Evolutionary conservation across 768 basidiomycete genomes (phyloP), one percentile per base, ranked within the genome.

Genomic region (Xerocomellus intermedius): DNA sequence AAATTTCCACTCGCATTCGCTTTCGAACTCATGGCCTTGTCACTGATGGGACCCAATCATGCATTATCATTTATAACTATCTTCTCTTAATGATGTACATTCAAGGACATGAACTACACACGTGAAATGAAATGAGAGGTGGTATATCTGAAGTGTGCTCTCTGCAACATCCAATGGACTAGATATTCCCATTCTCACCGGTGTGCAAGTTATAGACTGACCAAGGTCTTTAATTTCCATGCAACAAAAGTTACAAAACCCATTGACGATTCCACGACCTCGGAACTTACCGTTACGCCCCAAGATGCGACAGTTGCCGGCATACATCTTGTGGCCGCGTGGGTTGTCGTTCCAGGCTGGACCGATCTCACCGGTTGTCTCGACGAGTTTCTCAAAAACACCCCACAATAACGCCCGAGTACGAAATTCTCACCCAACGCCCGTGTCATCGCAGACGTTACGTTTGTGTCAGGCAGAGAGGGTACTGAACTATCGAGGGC

Each of bases 61-160:
- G 68, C 68, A 68, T 66, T 54, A 56, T 60, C 60, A 65, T 59
- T 50, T 69, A 69, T 56, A 57, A 58, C 54, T 66, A 66, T 59
- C 45, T 57, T 58, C 56, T 47, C 54, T 41, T 69, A 69, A 69
- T 67, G 43, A 59, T 50, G 52, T 57, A 68, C 57, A 57, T 55
- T 56, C 39, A 10, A 54, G 52, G 26, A 44, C 47, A 45, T 30
- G 50, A 54, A 48, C 4, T 36, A 37, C 28, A n/a, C 39, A 36
- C 16, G 28, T 52, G 46, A 52, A 28, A 42, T 19, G 21, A 42
- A 8, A 44, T 44, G 10, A n/a, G 19, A 37, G 30, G n/a, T 1
- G 35, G 14, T 26, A 28, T 26, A 16, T 10, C 2, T 12, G 17
- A 10, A 28, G 50, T n/a, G 35, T 21, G 26, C 32, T 50, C 28